Evolutionary conservation across 495 filamentous ascomycete genomes (phyloP), one percentile per base, ranked within the genome.

Genomic region (Aspergillus kassunensis): DNA sequence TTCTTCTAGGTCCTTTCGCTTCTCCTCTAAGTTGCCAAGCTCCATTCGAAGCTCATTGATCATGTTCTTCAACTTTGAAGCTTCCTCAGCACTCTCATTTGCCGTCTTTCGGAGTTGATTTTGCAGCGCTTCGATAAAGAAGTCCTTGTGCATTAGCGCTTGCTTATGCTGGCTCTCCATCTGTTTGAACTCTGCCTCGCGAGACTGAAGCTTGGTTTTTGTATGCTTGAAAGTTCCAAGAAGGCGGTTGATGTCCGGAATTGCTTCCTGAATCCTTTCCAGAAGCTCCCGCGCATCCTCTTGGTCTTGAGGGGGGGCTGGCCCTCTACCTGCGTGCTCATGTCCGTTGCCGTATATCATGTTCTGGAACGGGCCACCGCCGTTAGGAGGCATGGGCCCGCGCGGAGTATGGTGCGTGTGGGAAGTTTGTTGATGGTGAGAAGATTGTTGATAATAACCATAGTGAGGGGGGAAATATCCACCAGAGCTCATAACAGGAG

Each of bases 1-100:
- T 23, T 77, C 68, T 53, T 76, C 67, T 7, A 82, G 63, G 31
- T 80, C 76, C 23, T 72, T 76, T 20, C 82, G 69, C 58, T 78
- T 74, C 31, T 77, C 77, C 39, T 81, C 78, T 16, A 85, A 60
- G 49, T 81, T 78, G 20, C 72, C 72, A 5, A 87, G 68, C 60
- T 87, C 84, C 25, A 75, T 65, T 11, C 74, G 77, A 4, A 80
- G 63, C 41, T 77, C 72, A 31, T 70, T 74, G 62, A 80, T 72
- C 25, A 66, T 70, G 21, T 76, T 71, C 53, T 72, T 77, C 31
- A 80, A 61, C 25, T 62, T 71, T 16, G 70, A 65, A 30, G 62
- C 63, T 55, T 80, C 77, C 39, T 72, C 77, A 1, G 76, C 74
- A 33, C 67, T 72, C 54, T 81, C 74, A 19, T 66, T 70, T 16